Evolutionary conservation across 73 alveolate genomes (phyloP).

Genomic region (Uronychia binucleata): DNA sequence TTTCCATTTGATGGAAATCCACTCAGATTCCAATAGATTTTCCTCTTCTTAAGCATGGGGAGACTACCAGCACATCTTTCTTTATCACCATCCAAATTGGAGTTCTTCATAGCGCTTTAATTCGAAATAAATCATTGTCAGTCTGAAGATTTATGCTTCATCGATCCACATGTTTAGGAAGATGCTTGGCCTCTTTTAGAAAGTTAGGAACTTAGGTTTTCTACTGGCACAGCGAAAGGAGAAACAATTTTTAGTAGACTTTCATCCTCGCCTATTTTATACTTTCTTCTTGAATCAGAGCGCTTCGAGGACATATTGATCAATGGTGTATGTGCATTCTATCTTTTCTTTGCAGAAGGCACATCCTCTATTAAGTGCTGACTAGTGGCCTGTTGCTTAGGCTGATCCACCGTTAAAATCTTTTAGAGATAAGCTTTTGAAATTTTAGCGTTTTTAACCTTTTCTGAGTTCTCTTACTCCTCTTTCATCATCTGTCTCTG

Average conservation of each 20-base stretch:
- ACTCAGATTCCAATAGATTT: no score
- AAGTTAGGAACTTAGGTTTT: not conserved
- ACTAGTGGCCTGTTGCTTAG: not conserved
- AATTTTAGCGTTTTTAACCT: not conserved
- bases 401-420: not conserved
- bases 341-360: not conserved
- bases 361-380: not conserved
- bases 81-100: no score
- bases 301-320: not conserved
- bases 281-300: not conserved
- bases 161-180: no score
- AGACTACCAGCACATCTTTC: no score
- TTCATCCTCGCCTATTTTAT: not conserved
- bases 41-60: no score
- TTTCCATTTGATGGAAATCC: no score
- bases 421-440: not conserved
- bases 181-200: not conserved
- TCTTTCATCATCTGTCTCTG: not conserved
- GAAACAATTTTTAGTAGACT: not conserved
- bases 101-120: no score
- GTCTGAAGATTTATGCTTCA: not conserved
- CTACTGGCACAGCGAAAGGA: not conserved
- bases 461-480: not conserved
- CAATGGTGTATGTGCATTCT: not conserved
- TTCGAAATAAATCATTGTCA: no score